Base-by-base conservation (phyloP, 208 protist species). In the Acanthamoeba sp. region DNA sequence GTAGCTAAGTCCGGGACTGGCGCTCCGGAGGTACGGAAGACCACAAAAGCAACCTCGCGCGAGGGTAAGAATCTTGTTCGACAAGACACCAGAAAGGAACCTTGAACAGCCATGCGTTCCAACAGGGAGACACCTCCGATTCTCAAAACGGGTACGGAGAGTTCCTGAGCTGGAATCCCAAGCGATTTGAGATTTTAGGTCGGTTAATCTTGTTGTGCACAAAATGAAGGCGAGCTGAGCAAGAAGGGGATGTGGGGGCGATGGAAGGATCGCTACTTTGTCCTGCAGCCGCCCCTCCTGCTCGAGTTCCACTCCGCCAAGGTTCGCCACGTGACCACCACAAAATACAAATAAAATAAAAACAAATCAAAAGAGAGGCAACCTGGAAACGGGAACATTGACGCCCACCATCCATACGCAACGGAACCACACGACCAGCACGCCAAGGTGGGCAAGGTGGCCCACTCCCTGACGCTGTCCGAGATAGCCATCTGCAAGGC, bases 211-310 rank as follows among this genome's bases (percentile, higher is more conserved):
- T n/a, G 14, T 62, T 62, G 9, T n/a, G 1, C 1, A 62, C 24
- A 7, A 62, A 62, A n/a, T 62, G 22, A 59, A 87, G 78, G 78
- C 16, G 45, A 87, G n/a, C 45, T 87, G 45, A 87, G 78, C 45
- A 87, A 87, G 78, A 87, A 87, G 45, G 78, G 78, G 4, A 87
- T 87, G 78, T 87, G 78, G 78, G 78, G 78, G 7, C 78, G 78
- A 5, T 87, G 78, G 78, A 87, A 87, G 45, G 78, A 87, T 9
- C 78, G 78, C 29, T 59, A 59, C 78, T 87, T 87, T 20, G 78
- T 87, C n/a, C 78, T 87, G 4, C 78, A 87, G 78, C 78, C 78
- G 42, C 78, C 78, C 42, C 40, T 42, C 38, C 78, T 87, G n/a
- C 78, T 62, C 24, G 78, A 87, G 29, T 87, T 40, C 78, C 78